These are phyloP conservation scores for Epichloe elymi DNA, from an alignment of 2,329 filamentous ascomycete species.

Conservation along the genomic window DNA sequence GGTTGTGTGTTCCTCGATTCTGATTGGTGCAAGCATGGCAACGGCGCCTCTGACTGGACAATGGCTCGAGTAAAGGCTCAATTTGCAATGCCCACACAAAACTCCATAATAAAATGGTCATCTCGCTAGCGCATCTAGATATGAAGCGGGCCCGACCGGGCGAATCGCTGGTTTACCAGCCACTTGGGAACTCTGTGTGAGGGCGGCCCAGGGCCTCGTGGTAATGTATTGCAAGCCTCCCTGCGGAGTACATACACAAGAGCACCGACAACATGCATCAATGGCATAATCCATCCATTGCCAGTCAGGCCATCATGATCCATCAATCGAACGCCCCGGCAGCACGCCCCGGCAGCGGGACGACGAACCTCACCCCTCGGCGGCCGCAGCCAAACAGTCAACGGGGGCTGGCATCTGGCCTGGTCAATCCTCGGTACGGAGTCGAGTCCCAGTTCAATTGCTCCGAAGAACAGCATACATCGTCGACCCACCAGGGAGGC, in stretches of 20 bases:
- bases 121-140: neutral
- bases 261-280: neutral
- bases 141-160: neutral
- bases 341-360: too few species aligned
- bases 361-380: too few species aligned
- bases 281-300: neutral
- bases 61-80: conserved; percentile 2
- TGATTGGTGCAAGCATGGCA: neutral
- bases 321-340: too few species aligned
- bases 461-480: neutral
- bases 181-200: neutral
- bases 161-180: neutral
- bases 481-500: neutral
- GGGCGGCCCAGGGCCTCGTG: neutral
- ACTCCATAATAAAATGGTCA: neutral
- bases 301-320: neutral
- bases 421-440: too few species aligned
- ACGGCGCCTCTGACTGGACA: conserved; percentile 5
- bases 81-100: neutral
- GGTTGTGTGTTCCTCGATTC: neutral
- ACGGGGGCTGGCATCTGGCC: too few species aligned
- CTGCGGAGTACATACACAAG: neutral
- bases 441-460: too few species aligned
- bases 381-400: too few species aligned
- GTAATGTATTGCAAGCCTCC: neutral